Conservation (phyloP, 495 filamentous ascomycete genomes). For the Tuber microsphaerosporum region DNA sequence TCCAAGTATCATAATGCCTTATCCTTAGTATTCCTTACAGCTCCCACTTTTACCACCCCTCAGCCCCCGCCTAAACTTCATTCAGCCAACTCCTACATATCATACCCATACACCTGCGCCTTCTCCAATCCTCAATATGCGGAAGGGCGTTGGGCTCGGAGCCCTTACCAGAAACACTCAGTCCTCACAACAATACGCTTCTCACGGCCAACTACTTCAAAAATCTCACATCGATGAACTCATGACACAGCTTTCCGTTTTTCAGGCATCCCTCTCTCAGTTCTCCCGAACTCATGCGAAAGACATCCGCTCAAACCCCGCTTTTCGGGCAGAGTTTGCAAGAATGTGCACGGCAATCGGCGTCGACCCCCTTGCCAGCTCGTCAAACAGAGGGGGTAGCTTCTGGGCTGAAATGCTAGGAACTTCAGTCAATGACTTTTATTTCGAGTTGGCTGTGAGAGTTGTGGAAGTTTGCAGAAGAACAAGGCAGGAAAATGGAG, state of each 20-base stretch:
- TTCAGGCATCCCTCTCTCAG: conserved; percentile 84
- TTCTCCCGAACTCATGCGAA: conserved; percentile 91
- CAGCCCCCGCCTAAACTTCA: background rate
- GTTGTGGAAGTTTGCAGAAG: conserved; percentile 88
- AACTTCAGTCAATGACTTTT: conserved; percentile 90
- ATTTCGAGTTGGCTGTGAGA: conserved; percentile 88
- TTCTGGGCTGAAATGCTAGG: conserved; percentile 92
- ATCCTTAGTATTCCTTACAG: background rate
- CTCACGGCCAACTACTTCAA: conserved; percentile 77
- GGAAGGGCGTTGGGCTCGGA: conserved; percentile 77
- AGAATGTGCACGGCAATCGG: conserved; percentile 97
- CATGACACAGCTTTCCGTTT: conserved; percentile 86
- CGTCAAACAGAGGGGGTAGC: conserved; percentile 53
- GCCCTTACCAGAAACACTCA: conserved; percentile 80
- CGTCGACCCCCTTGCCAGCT: conserved; percentile 82
- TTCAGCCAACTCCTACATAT: background rate
- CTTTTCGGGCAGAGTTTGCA: conserved; percentile 92
- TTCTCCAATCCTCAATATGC: conserved; percentile 46
- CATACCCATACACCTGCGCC: background rate
- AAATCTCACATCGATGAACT: conserved; percentile 72
- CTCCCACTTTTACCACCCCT: background rate
- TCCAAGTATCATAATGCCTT: background rate
- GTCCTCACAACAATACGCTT: conserved; percentile 74
- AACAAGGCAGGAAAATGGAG: conserved; percentile 85
- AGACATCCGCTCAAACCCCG: conserved; percentile 89